Base-by-base conservation (phyloP, 768 basidiomycete genomes). In the Boletus sp. region DNA sequence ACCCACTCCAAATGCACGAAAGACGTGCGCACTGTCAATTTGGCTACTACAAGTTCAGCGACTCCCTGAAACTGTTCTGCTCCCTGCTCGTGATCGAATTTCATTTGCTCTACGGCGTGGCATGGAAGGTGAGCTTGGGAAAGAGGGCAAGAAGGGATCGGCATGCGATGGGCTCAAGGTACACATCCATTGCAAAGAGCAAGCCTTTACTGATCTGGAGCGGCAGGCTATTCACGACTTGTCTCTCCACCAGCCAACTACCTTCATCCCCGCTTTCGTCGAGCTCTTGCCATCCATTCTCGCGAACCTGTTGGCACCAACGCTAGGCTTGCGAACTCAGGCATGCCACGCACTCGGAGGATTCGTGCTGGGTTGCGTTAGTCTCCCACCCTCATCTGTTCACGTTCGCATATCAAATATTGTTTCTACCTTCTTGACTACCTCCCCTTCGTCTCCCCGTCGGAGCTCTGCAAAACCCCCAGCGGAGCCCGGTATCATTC, bases 131-230 rank as follows among this genome's bases (percentile, higher is more conserved):
- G 87, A 92, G 59, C 80, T 93, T 14, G 92, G 92, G 6, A 90
- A 90, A 67, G 92, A 94, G 69, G 92, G 92, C 10, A 93, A 93
- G 76, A 92, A 91, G 65, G 92, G 92, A 0, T 84, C 91, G 5
- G 80, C 78, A 2, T 87, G 80, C 35, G 91, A 94, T 69, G 89
- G 88, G 20, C 77, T 92, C 46, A 90, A 86, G 80, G 91, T 87
- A 67, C 62, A 72, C 67, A 17, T 42, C 41, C 37, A 35, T 28
- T 59, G 52, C 59, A 47, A 54, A 41, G 29, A 29, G 44, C 54
- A 15, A 44, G 30, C 45, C 51, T 47, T 32, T 49, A 40, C 68
- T 61, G 33, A 65, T 47, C 51, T n/a, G 11, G 50, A 12, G n/a
- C 45, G 44, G 11, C 53, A 91, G 90, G 90, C 89, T 5, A 78